Evolutionary conservation across 129 eudicot genomes (phyloP).

Genomic region (Arctium lappa): DNA sequence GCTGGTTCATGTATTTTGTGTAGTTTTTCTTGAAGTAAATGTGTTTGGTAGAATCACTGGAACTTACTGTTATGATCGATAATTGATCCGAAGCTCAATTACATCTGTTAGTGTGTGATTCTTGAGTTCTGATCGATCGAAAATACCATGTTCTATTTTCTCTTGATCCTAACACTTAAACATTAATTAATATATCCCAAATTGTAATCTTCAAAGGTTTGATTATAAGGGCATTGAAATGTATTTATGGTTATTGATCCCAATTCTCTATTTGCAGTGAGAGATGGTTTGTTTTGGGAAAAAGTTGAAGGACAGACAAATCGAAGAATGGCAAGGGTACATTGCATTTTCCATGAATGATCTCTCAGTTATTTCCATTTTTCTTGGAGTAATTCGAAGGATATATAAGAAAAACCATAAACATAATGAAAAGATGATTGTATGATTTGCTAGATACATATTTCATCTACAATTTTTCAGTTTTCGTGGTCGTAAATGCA

Average conservation of each 20-base stretch:
- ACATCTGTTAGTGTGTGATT: too few species aligned
- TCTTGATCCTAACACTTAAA: too few species aligned
- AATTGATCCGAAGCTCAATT: too few species aligned
- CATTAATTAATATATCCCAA: too few species aligned
- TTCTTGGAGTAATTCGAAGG: not conserved
- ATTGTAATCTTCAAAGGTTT: not conserved
- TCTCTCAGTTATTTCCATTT: not conserved
- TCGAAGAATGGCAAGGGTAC: constrained; percentile 93
- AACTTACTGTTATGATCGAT: too few species aligned
- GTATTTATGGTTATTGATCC: not conserved
- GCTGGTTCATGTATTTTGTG: too few species aligned
- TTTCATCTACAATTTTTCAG: too few species aligned
- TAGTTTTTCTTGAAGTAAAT: too few species aligned
- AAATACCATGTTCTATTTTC: not conserved
- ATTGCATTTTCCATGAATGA: not conserved
- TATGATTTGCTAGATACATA: not conserved
- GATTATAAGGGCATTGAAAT: not conserved
- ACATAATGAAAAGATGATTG: not conserved
- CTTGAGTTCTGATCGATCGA: not conserved
- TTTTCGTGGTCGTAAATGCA: too few species aligned
- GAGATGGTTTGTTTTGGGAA: constrained; percentile 94
- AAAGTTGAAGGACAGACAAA: too few species aligned
- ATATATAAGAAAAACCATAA: not conserved
- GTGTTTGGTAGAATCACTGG: too few species aligned
- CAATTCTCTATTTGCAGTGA: constrained; percentile 33